These are phyloP conservation scores for Aspergillus carbonarius DNA, from an alignment of 2,329 filamentous ascomycete genomes.

Conservation along the genomic window DNA sequence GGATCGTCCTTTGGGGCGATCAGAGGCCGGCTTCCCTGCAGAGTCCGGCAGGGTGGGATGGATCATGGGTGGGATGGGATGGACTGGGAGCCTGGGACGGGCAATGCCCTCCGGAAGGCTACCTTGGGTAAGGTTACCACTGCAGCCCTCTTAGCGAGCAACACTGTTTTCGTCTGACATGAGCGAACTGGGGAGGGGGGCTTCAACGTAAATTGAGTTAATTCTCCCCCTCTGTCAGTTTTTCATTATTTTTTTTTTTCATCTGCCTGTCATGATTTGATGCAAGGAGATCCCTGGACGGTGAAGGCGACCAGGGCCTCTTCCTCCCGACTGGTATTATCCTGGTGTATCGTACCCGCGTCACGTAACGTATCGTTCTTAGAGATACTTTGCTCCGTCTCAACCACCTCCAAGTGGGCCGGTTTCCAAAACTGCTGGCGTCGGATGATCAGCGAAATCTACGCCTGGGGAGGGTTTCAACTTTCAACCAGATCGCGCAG, in stretches of 20 bases:
- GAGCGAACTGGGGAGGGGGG: neutral
- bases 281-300: neutral
- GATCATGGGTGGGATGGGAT: neutral
- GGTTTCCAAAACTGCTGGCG: conserved; percentile 17
- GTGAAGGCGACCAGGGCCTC: neutral
- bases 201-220: neutral
- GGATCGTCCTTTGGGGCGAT: conserved; percentile 27
- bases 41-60: conserved; percentile 14
- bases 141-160: too few species aligned
- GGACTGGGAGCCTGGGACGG: neutral
- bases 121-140: neutral
- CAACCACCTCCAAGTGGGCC: conserved; percentile 10
- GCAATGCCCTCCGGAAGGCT: neutral
- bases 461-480: conserved; percentile 16
- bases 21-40: conserved; percentile 23
- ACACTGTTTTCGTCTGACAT: neutral
- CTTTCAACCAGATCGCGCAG: conserved; percentile 11
- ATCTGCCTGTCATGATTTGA: neutral
- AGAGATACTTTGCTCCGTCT: neutral
- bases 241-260: too few species aligned
- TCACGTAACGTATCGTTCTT: neutral
- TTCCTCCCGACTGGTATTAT: neutral
- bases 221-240: neutral
- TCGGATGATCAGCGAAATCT: conserved; percentile 27
- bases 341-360: neutral